phyloP scores from a whole-genome alignment of 768 basidiomycete species.

The Lactarius trivialis region DNA sequence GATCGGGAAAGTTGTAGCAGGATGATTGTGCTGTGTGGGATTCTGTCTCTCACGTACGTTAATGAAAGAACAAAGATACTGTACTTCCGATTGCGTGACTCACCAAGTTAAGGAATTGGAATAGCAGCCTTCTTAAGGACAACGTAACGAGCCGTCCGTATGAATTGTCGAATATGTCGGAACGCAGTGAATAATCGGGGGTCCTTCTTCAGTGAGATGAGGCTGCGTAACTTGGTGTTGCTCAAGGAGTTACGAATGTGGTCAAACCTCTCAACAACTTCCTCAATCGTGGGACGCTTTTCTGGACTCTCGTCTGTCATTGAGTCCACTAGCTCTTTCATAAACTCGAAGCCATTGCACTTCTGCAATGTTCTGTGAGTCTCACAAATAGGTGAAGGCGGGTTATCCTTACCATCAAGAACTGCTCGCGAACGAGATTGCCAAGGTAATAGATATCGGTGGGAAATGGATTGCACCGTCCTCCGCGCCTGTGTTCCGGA shows the following conservation, averaged over 20 bases:
- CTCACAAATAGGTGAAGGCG: neutral
- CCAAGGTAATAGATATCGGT: slow-evolving; percentile 26
- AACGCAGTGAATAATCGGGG: neutral
- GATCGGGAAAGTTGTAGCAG: neutral
- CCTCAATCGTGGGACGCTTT: slow-evolving; percentile 29
- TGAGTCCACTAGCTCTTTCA: slow-evolving; percentile 22
- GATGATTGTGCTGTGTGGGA: neutral
- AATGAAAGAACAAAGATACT: neutral
- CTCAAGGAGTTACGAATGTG: slow-evolving; percentile 6
- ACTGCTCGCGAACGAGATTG: slow-evolving; percentile 22
- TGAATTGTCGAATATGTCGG: slow-evolving; percentile 1
- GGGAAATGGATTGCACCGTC: slow-evolving; percentile 24
- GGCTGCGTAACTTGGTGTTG: slow-evolving; percentile 4
- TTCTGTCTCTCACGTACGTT: neutral
- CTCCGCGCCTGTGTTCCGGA: slow-evolving; percentile 23
- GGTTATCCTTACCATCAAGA: slow-evolving; percentile 8
- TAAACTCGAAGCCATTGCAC: slow-evolving; percentile 18
- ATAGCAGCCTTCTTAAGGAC: slow-evolving; percentile 3
- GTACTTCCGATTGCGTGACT: neutral
- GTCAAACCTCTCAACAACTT: slow-evolving; percentile 5
- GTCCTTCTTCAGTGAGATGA: slow-evolving; percentile 7
- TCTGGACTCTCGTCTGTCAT: slow-evolving; percentile 33
- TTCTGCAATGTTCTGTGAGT: slow-evolving; percentile 12
- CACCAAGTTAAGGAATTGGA: neutral
- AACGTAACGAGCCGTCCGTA: neutral